These are phyloP conservation scores for Fragilariopsis cylindrus DNA, from an alignment of 108 stramenopile species.

Conservation along the genomic window DNA sequence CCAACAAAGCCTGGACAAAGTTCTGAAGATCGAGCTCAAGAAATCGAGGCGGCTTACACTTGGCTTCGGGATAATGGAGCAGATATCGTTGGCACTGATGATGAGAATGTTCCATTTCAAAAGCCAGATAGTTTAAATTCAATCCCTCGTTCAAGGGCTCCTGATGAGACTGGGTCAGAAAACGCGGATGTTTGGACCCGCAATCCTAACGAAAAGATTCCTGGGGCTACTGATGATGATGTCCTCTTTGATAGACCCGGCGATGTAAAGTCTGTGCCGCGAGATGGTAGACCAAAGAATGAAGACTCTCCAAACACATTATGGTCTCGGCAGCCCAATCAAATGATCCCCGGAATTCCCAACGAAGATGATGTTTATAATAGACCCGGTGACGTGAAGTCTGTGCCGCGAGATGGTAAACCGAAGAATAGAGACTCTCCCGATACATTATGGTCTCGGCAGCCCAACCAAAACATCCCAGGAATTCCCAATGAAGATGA, in stretches of 20 bases:
- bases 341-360: conserved; percentile 13
- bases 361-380: conserved; percentile 12
- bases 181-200: conserved; percentile 7
- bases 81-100: conserved; percentile 1
- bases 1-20: conserved; percentile 24
- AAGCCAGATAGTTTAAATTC: conserved; percentile 14
- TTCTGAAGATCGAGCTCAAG: conserved; percentile 24
- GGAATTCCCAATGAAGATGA: conserved; percentile 10
- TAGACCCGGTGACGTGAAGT: conserved; percentile 29
- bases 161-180: conserved; percentile 11
- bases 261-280: conserved; percentile 21
- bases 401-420: conserved; percentile 31
- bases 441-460: conserved; percentile 21
- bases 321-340: conserved; percentile 11
- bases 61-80: conserved; percentile 36
- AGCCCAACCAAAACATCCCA: conserved; percentile 3
- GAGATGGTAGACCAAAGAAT: conserved; percentile 19
- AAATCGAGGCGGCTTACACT: conserved; percentile 23
- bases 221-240: conserved; percentile 14
- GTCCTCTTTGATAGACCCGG: conserved; percentile 17
- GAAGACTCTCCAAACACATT: background rate
- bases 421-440: conserved; percentile 6
- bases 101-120: conserved; percentile 20
- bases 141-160: conserved; percentile 1
- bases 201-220: conserved; percentile 4